Conservation (phyloP, 106 monocot genomes). For the Apostasia ramifera region DNA sequence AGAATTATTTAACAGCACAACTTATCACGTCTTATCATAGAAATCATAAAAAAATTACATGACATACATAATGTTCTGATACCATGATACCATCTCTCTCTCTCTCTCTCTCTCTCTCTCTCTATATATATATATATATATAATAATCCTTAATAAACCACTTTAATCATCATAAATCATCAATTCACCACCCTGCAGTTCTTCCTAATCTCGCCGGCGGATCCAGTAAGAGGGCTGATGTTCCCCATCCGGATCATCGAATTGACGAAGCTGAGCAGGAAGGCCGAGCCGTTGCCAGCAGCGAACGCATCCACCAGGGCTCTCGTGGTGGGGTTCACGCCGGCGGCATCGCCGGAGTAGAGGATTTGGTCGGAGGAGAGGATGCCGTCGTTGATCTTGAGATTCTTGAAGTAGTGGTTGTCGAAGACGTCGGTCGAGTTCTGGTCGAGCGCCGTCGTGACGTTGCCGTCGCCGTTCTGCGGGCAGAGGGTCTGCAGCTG, state of each 20-base stretch:
- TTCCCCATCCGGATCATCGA: slow-evolving; percentile 74
- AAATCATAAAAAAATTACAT: no score
- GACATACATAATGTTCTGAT: no score
- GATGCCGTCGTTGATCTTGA: slow-evolving; percentile 41
- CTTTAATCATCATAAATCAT: no score
- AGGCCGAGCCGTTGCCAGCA: slow-evolving; percentile 5
- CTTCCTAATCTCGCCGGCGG: slow-evolving; percentile 35
- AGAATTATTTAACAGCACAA: no score
- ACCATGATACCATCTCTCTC: no score
- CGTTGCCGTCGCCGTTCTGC: slow-evolving; percentile 42
- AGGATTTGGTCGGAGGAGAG: slow-evolving; percentile 65
- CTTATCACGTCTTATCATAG: no score
- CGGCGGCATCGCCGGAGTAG: slow-evolving; percentile 41
- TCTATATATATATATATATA: no score
- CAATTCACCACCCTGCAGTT: slow-evolving; percentile 58
- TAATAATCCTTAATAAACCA: no score
- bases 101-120: no score
- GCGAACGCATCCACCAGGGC: slow-evolving; percentile 37
- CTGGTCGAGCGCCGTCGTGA: slow-evolving; percentile 39
- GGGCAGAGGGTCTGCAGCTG: slow-evolving; percentile 33
- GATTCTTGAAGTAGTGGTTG: slow-evolving; percentile 65
- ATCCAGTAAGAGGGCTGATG: slow-evolving; percentile 47
- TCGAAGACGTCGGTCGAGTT: slow-evolving; percentile 55
- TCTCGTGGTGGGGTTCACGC: slow-evolving; percentile 21
- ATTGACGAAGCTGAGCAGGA: slow-evolving; percentile 33